Evolutionary conservation across 1,139 yeast genomes (phyloP), one percentile per base, ranked within the genome.

Genomic region (Blastobotrys malaysiensis): DNA sequence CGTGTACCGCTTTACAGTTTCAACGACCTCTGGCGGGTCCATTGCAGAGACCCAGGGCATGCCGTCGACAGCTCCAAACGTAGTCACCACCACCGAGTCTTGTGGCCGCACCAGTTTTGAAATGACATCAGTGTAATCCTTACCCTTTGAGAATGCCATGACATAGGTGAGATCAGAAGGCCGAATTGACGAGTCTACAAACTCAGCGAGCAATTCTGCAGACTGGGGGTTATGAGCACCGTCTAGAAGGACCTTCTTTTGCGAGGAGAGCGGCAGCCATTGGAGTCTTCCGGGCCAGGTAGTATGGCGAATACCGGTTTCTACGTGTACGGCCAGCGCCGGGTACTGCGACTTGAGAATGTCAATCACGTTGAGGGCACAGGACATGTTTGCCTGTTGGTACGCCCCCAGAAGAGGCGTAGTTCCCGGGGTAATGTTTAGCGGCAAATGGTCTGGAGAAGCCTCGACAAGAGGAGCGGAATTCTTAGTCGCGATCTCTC

Each of bases 201-300:
- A 82, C 46, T 72, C 71, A 0, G 77, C 79, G 43, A 93, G 73
- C 63, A 86, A 89, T 22, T 73, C 69, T 0, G 97, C 95, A 0
- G 97, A 96, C 59, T 84, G 83, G 18, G 82, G 83, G 65, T 93
- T 93, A 67, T 93, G 99, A 0, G 98, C 98, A 1, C 99, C 99
- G 69, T 93, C 99, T 1, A 90, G 62, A 6, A 89, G 69, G 0
- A 85, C 71, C 70, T 1, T 86, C 86, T 3, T 86, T 26, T 26
- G 5, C 84, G 88, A 89, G 82, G 36, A 65, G 82, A 81, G 0
- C 6, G 52, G 52, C 13, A 65, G 24, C 65, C 64, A 63, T 54
- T 74, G 75, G 48, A 74, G 59, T 9, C 77, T 58, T 1, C 78
- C 77, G 0, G 76, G 76, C 77, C 77, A 74, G 9, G 50, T 44